Evolutionary conservation across 1,284 basidiomycete species (phyloP), one percentile per base, ranked within the genome.

Genomic region (Trichosporon asahii): DNA sequence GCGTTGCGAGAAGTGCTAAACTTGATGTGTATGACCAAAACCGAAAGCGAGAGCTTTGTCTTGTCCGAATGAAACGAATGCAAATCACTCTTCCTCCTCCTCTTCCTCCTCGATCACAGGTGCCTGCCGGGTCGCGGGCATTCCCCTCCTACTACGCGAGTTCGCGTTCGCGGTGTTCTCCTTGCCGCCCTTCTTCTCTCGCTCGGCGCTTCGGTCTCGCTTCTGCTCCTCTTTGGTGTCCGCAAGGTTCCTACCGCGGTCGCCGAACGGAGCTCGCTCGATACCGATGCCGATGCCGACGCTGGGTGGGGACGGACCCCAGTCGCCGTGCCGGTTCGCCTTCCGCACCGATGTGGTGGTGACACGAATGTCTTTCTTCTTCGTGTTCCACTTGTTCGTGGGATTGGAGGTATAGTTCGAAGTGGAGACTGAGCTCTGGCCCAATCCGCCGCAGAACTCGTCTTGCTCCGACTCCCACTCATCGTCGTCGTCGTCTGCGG

Each of bases 401-500:
- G 55, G 64, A 7, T 25, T 40, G 53, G 40, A 55, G 6, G 33
- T 6, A 4, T 15, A 31, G 40, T 23, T 57, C 9, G 29, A 40
- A 11, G 55, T 25, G 12, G 37, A 27, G 29, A 49, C 63, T 21
- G 57, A 61, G 61, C 9, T 61, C 69, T 85, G 85, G 4, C 85
- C 85, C 6, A 85, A 76, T 0, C 85, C 85, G 21, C 84, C 82
- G 11, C 78, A 80, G 68, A 77, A 85, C 66, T 66, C 64, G 55
- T 69, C 69, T 31, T 72, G 83, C 33, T 85, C 85, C 66, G 83
- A 83, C 27, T 82, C 77, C 85, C 84, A 85, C n/a, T 84, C 83
- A 11, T 81, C 80, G 31, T 82, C 83, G 23, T 79, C 76, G 8
- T 61, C 57, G 4, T 61, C 57, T n/a, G 29, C 27, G n/a, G 57